Evolutionary conservation across 2,329 filamentous ascomycete species (phyloP).

Genomic region (Claviceps pazoutovae): DNA sequence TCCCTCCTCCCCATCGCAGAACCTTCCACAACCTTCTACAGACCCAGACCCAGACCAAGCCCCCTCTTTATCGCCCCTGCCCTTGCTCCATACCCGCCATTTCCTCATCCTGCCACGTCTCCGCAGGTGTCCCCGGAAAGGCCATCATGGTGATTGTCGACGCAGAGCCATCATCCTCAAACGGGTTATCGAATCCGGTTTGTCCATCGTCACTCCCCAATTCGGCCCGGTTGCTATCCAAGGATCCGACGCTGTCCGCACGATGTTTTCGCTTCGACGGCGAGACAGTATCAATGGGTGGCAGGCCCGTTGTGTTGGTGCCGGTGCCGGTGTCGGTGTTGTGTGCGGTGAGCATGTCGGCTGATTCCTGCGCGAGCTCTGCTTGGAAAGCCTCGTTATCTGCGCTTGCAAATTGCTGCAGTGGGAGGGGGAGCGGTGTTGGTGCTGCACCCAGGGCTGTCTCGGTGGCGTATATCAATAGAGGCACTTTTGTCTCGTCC

Average conservation of each 20-base stretch:
- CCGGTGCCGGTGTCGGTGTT: conserved; percentile 3
- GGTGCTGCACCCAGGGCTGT: conserved; percentile 24
- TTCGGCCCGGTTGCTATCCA: conserved; percentile 32
- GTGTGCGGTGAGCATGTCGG: conserved; percentile 8
- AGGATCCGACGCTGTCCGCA: conserved; percentile 30
- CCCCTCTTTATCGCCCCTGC: too few relatives aligned
- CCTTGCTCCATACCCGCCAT: too few relatives aligned
- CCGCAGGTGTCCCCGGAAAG: conserved; percentile 2
- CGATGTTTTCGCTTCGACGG: conserved; percentile 33
- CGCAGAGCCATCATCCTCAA: conserved; percentile 16
- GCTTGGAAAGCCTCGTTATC: conserved; percentile 39
- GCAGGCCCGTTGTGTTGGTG: neutral
- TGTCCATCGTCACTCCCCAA: conserved; percentile 24
- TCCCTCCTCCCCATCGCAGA: too few relatives aligned
- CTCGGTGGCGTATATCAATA: conserved; percentile 42
- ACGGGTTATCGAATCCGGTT: conserved; percentile 17
- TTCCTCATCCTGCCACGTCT: neutral
- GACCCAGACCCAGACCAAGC: too few relatives aligned
- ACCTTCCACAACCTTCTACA: too few relatives aligned
- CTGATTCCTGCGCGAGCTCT: conserved; percentile 29
- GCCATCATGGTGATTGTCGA: conserved; percentile 1
- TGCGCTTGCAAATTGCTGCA: conserved; percentile 32
- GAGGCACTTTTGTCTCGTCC: conserved; percentile 31
- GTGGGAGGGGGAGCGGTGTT: conserved; percentile 23
- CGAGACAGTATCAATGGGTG: conserved; percentile 25